Base-by-base conservation (phyloP, 495 filamentous ascomycete species). In the Tuber umbilicatum region DNA sequence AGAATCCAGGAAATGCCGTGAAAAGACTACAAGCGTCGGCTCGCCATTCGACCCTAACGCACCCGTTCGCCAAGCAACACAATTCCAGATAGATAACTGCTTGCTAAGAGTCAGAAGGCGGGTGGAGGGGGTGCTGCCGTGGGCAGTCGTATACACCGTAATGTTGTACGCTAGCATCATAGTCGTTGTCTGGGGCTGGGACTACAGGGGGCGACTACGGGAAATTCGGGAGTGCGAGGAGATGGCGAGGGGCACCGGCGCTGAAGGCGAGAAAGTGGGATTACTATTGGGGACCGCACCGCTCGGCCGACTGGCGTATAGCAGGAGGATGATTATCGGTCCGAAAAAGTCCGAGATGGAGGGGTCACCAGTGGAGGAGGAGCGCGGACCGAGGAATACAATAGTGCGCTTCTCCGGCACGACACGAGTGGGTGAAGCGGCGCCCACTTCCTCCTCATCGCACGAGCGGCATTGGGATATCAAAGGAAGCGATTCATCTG, bases 201-300 rank as follows among this genome's bases (percentile, higher is more conserved):
- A 74, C 38, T 80, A 80, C 4, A 76, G 78, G 39, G 72, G 68
- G 67, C 74, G 78, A 45, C 37, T 80, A 14, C 72, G 77, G 21
- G 72, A 72, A 45, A 72, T 80, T 16, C 73, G 41, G 45, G 43
- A 76, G 39, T 75, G 71, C 41, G 74, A 80, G 31, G 41, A 70
- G 69, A 55, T 70, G 4, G 73, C 27, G 45, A 71, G 31, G 37
- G 38, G 60, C 39, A 37, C 60, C 16, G 1, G 47, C 19, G 38
- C 35, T 21, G 45, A 74, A 39, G 71, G 68, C 35, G 71, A 80
- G 67, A 73, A 79, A 21, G 78, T 80, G 23, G 78, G 73, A 43
- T 70, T 80, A 38, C 35, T 80, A 3, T 41, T 80, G 19, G 78
- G 78, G 12, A 80, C 78, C 37, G 71, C 77, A 50, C 78, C 78